Evolutionary conservation across 148 eudicot genomes (phyloP), one percentile per base, ranked within the genome.

Genomic region (Fagopyrum esculentum): DNA sequence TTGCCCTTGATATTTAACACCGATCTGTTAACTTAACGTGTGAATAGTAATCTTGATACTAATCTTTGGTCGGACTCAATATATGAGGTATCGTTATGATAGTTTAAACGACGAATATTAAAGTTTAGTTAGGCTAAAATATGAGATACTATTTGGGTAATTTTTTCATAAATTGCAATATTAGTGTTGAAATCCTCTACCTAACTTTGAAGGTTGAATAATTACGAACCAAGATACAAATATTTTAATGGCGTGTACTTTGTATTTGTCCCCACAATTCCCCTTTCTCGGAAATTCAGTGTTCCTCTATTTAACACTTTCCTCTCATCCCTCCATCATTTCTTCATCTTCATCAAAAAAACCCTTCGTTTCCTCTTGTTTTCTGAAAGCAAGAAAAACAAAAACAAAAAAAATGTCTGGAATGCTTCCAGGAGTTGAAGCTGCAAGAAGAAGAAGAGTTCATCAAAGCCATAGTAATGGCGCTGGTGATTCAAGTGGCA

Each of bases 381-480:
- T 35, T 2, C 40, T 52, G 70, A 61, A 61, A 29, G 6, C 15
- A 61, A 35, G 40, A 35, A 10, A 26, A 61, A 61, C 40, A 29
- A 35, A 26, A 22, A 66, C 6, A 40, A 43, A 63, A n/a, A 40
- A 43, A 69, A 83, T 83, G 88, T 84, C 89, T 72, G 89, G 89
- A 47, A 81, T 69, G 86, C 85, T 88, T 15, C 87, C 91, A 6
- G 91, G 91, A 46, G 91, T 88, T 48, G 89, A 88, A 84, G 74
- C 79, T 75, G 91, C 91, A n/a, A 82, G 91, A 54, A 79, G 89
- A 77, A 80, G 91, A 74, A 79, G 89, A 54, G 46, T 80, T 72
- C 87, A 79, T 76, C 79, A 84, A 47, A 81, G 77, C 57, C 73
- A 74, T 45, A 81, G 77, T 0, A 64, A 64, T 64, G 44, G 44